Conservation (phyloP, 2,329 filamentous ascomycete species). For the Claviceps maximensis region DNA sequence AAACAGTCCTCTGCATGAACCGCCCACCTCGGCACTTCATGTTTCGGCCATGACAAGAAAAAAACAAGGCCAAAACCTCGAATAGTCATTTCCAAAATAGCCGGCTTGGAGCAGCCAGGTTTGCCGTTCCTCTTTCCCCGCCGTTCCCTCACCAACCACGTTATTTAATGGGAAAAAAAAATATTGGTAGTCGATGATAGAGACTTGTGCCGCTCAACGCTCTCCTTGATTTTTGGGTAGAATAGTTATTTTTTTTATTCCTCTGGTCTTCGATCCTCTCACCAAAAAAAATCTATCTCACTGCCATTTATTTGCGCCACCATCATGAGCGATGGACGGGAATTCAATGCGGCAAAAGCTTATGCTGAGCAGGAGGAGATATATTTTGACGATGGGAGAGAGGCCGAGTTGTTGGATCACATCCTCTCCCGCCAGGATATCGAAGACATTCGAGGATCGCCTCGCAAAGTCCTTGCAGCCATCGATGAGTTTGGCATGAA, state of each 20-base stretch:
- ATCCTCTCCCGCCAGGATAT: slow-evolving; percentile 49
- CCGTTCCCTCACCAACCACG: neutral
- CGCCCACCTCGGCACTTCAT: neutral
- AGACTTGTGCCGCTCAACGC: no score
- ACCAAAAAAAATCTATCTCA: neutral
- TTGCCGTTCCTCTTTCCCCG: no score
- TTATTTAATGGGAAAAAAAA: neutral
- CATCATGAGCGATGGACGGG: neutral
- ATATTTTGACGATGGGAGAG: slow-evolving; percentile 56
- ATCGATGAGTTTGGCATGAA: slow-evolving; percentile 50
- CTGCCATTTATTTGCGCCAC: neutral
- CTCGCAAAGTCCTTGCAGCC: slow-evolving; percentile 47
- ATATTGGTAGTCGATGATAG: no score
- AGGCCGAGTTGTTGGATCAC: slow-evolving; percentile 59
- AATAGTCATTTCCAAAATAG: no score
- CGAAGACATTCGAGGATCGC: slow-evolving; percentile 49
- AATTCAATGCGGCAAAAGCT: slow-evolving; percentile 25
- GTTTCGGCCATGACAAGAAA: no score
- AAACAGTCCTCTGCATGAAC: neutral
- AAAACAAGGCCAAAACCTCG: no score
- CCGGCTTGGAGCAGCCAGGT: no score
- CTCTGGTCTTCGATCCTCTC: neutral
- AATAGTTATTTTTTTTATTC: no score
- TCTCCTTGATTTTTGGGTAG: no score
- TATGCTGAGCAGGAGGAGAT: slow-evolving; percentile 29